A percentile compares a stretch with the other conserved stretches of the same genome.
phyloP scores from a whole-genome alignment of 164 flowering plant species.

The Cinnamomum chago region DNA sequence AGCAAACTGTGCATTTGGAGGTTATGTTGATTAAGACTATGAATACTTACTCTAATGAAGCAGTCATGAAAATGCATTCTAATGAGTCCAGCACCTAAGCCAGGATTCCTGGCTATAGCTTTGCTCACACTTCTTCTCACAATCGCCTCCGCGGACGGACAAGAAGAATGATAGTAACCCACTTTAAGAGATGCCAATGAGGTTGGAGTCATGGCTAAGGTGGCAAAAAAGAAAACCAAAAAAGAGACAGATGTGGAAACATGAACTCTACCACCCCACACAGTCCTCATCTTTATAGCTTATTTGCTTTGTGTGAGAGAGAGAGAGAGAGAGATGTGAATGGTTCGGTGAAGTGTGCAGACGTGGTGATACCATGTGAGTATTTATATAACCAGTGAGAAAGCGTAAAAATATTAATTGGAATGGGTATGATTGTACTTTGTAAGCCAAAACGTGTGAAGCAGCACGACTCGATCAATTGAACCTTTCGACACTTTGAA shows the following conservation, averaged over 20 bases:
- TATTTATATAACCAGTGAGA: neutral
- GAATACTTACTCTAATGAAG: slow-evolving; percentile 45
- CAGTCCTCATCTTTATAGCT: too few species aligned
- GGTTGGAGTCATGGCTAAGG: neutral
- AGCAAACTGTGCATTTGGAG: neutral
- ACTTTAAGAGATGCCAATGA: slow-evolving; percentile 11
- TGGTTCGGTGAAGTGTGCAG: neutral
- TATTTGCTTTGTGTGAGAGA: neutral
- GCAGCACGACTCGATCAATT: neutral
- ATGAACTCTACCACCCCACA: too few species aligned
- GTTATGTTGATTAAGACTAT: neutral
- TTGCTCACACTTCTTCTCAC: slow-evolving; percentile 30
- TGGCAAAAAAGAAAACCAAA: neutral
- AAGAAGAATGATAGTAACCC: slow-evolving; percentile 14
- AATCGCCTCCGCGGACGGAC: slow-evolving; percentile 22
- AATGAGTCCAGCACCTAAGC: slow-evolving; percentile 55
- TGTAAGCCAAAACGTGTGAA: neutral
- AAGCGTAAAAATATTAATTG: too few species aligned
- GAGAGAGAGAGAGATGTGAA: neutral
- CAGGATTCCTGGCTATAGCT: slow-evolving; percentile 39
- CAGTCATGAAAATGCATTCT: slow-evolving; percentile 72
- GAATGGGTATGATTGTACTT: neutral
- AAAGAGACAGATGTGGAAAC: neutral
- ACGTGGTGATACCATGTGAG: neutral
- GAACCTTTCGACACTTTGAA: neutral